phyloP scores from a whole-genome alignment of 2,329 filamentous ascomycete genomes.

The Nothomitra cinnamomea region DNA sequence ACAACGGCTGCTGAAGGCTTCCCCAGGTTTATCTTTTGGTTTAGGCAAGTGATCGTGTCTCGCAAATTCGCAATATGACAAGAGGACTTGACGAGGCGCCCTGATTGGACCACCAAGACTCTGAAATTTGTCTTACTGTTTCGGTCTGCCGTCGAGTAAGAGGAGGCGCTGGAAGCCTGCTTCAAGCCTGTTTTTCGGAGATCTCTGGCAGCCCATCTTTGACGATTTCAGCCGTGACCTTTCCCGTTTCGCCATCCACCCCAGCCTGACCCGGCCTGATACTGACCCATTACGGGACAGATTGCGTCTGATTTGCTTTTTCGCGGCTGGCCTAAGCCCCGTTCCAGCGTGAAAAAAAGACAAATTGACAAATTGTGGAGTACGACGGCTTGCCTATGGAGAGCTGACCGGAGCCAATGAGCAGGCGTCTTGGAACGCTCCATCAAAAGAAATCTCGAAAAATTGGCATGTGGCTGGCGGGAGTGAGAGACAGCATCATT shows the following conservation, averaged over 20 bases:
- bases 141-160: background rate
- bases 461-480: background rate
- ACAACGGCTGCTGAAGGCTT: background rate
- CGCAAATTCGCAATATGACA: slow-evolving; percentile 4
- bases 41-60: slow-evolving; percentile 1
- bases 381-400: background rate
- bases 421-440: background rate
- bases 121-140: background rate
- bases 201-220: background rate
- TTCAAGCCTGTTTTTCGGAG: background rate
- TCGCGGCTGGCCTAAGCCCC: background rate
- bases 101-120: background rate
- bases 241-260: too few species aligned
- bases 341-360: background rate
- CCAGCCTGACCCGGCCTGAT: too few species aligned
- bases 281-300: background rate
- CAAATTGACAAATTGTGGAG: background rate
- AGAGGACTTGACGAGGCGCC: background rate
- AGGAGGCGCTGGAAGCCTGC: background rate
- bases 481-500: background rate
- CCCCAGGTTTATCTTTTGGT: background rate
- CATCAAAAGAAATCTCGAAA: background rate
- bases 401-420: slow-evolving; percentile 2
- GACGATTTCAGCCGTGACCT: background rate
- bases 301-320: background rate